Evolutionary conservation across 805 yeast genomes (phyloP).

Genomic region (Starmerella asiatica): DNA sequence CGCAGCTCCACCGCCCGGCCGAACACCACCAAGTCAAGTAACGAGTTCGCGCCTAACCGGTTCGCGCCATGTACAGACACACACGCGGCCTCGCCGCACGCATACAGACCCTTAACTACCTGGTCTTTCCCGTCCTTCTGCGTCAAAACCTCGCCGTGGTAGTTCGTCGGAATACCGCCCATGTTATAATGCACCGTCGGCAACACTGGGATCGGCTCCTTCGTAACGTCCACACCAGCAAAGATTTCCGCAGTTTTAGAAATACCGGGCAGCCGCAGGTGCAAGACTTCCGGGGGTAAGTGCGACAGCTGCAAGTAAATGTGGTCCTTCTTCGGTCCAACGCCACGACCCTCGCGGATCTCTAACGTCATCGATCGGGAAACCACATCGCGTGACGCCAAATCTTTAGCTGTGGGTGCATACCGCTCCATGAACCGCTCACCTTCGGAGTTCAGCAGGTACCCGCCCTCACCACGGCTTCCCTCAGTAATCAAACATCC

Average conservation of each 20-base stretch:
- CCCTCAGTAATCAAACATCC: slow-evolving; percentile 99
- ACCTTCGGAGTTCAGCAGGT: slow-evolving; percentile 89
- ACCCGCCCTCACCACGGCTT: slow-evolving; percentile 99
- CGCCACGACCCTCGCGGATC: slow-evolving; percentile 98
- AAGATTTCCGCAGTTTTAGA: slow-evolving; percentile 96
- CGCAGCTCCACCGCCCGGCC: slow-evolving; percentile 98
- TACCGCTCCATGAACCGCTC: slow-evolving; percentile 99
- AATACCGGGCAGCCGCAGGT: slow-evolving; percentile 97
- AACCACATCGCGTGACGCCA: slow-evolving; percentile 96
- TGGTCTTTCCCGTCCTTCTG: slow-evolving; percentile 71
- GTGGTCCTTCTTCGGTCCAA: slow-evolving; percentile 91
- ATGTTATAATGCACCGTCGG: slow-evolving; percentile 98
- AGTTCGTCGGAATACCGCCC: slow-evolving; percentile 99
- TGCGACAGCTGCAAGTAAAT: slow-evolving; percentile 88
- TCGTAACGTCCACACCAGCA: slow-evolving; percentile 98
- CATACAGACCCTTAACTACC: slow-evolving; percentile 82
- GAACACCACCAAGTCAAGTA: slow-evolving; percentile 89
- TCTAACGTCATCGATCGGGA: slow-evolving; percentile 98
- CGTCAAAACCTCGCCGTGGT: slow-evolving; percentile 88
- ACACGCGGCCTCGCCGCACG: slow-evolving; percentile 99
- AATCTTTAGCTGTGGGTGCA: slow-evolving; percentile 96
- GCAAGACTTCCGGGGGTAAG: slow-evolving; percentile 77
- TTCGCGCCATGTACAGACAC: slow-evolving; percentile 99
- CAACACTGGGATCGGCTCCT: slow-evolving; percentile 95
- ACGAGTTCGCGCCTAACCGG: slow-evolving; percentile 96